A percentile compares a stretch with the other conserved stretches of the same genome.
These are phyloP conservation scores for Chlorella sp. DNA, from an alignment of 139 green algal species.

Conservation along the genomic window DNA sequence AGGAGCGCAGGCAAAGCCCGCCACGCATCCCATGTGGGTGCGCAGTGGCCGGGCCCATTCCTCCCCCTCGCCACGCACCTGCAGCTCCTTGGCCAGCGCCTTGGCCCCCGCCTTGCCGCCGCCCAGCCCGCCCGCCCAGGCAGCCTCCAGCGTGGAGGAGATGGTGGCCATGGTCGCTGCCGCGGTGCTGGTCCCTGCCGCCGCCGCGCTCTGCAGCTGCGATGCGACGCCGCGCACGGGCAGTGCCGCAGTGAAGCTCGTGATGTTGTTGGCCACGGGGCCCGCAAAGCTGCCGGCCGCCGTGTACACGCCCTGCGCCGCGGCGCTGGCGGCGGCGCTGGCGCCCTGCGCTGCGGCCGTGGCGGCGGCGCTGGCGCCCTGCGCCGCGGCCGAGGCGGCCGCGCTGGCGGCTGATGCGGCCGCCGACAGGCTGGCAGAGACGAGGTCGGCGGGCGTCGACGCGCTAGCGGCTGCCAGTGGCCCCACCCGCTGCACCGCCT, in stretches of 20 bases:
- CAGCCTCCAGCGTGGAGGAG: constrained; percentile 38
- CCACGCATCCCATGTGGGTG: too few species aligned
- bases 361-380: constrained; percentile 33
- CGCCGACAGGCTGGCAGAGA: constrained; percentile 56
- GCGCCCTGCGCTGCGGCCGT: constrained; percentile 59
- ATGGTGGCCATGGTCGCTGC: constrained; percentile 51
- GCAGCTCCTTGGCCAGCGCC: too few species aligned
- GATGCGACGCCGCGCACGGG: constrained; percentile 34
- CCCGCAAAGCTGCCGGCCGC: constrained; percentile 23
- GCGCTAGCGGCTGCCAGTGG: neutral
- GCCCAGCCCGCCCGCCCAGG: constrained; percentile 19
- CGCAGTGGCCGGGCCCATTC: too few species aligned
- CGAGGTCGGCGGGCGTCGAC: constrained; percentile 46
- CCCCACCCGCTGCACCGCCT: neutral
- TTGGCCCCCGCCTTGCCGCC: too few species aligned
- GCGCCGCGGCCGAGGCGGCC: constrained; percentile 34
- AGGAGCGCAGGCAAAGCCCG: too few species aligned
- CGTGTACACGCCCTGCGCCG: constrained; percentile 38
- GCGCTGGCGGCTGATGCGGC: constrained; percentile 55
- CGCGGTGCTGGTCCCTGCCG: constrained; percentile 41
- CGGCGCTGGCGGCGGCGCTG: constrained; percentile 34
- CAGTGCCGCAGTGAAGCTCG: constrained; percentile 17
- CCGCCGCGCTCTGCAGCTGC: constrained; percentile 55
- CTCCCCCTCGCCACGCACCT: too few species aligned
- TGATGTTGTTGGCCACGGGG: constrained; percentile 37